Evolutionary conservation across 805 yeast genomes (phyloP).

Genomic region (Metschnikowia cerradonensis): DNA sequence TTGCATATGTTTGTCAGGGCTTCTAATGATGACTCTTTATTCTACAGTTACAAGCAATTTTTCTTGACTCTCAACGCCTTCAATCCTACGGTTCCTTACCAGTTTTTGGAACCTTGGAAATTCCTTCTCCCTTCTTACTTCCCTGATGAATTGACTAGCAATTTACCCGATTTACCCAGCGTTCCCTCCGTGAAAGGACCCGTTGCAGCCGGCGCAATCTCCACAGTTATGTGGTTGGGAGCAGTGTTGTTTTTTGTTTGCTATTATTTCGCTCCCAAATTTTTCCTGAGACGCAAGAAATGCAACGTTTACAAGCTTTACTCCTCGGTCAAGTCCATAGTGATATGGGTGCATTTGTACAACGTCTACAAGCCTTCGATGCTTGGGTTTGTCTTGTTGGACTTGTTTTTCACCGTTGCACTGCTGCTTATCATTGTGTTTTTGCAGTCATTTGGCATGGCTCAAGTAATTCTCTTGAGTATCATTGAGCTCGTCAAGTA

Average conservation of each 20-base stretch:
- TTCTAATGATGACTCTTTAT: constrained; percentile 11
- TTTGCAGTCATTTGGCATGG: constrained; percentile 40
- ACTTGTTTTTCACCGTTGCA: constrained; percentile 27
- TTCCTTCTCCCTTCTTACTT: neutral
- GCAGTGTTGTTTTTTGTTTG: constrained; percentile 12
- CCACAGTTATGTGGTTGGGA: constrained; percentile 18
- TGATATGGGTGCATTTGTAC: constrained; percentile 46
- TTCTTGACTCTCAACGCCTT: constrained; percentile 23
- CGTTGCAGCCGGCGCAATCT: constrained; percentile 22
- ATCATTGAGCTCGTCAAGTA: constrained; percentile 31
- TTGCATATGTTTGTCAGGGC: constrained; percentile 29
- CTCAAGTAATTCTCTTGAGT: constrained; percentile 40
- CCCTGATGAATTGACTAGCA: neutral
- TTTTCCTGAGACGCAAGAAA: constrained; percentile 14
- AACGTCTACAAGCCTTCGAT: constrained; percentile 41
- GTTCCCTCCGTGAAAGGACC: neutral
- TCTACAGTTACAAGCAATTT: constrained; percentile 12
- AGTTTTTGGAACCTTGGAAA: constrained; percentile 17
- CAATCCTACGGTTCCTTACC: constrained; percentile 23
- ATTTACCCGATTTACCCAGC: neutral
- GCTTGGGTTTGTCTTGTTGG: constrained; percentile 37
- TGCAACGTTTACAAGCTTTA: constrained; percentile 33
- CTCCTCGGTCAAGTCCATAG: constrained; percentile 44
- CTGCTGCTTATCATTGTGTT: constrained; percentile 41
- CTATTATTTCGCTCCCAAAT: constrained; percentile 14